Evolutionary conservation across 2,329 filamentous ascomycete genomes (phyloP).

Genomic region (Cadophora luteo-olivacea): DNA sequence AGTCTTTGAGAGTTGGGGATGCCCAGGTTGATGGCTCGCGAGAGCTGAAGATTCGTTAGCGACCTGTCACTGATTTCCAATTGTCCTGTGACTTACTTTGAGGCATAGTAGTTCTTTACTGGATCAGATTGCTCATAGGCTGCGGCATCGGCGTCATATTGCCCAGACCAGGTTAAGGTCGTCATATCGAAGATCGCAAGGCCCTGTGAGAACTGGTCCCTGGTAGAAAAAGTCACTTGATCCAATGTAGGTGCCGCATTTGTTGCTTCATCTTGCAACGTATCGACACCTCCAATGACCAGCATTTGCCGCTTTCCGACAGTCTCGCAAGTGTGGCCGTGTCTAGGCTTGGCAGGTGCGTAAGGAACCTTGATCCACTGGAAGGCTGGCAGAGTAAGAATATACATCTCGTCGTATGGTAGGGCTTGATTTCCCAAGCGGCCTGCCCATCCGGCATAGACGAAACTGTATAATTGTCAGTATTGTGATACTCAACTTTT

Average conservation of each 20-base stretch:
- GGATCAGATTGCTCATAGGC: slow-evolving; percentile 27
- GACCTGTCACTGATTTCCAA: neutral
- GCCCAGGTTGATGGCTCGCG: slow-evolving; percentile 22
- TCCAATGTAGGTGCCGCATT: slow-evolving; percentile 17
- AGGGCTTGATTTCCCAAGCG: slow-evolving; percentile 13
- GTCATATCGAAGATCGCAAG: slow-evolving; percentile 34
- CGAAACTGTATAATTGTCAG: slow-evolving; percentile 22
- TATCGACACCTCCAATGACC: slow-evolving; percentile 30
- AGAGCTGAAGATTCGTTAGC: neutral
- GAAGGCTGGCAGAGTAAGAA: slow-evolving; percentile 34
- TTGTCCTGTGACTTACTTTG: slow-evolving; percentile 11
- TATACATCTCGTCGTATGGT: slow-evolving; percentile 31
- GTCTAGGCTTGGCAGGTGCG: slow-evolving; percentile 24
- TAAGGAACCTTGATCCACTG: slow-evolving; percentile 31
- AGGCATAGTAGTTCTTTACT: slow-evolving; percentile 32
- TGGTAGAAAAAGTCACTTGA: slow-evolving; percentile 22
- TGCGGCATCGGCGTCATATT: slow-evolving; percentile 26
- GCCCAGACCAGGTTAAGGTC: slow-evolving; percentile 24
- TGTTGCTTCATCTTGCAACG: slow-evolving; percentile 15
- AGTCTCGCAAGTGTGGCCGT: slow-evolving; percentile 25
- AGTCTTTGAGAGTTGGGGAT: slow-evolving; percentile 9
- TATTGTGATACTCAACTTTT: neutral
- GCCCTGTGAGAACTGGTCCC: slow-evolving; percentile 28
- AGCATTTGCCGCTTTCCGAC: slow-evolving; percentile 33
- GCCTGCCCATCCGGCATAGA: slow-evolving; percentile 27